Conservation (phyloP, 257 asterid species). For the Solanum piurae region DNA sequence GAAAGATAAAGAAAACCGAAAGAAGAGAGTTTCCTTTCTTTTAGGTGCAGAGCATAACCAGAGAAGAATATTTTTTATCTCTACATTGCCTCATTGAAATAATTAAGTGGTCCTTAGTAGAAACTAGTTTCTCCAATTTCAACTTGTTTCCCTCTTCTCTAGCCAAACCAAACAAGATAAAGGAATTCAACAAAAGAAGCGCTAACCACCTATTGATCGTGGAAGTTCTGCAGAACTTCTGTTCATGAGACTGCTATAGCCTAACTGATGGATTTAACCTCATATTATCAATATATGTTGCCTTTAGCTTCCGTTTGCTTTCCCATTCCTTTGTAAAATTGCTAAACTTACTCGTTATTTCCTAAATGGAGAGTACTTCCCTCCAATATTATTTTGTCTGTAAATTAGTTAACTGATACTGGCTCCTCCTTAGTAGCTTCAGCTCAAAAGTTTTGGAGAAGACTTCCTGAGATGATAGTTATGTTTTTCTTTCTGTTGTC, state of each 20-base stretch:
- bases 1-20: background rate
- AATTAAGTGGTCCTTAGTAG: background rate
- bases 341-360: background rate
- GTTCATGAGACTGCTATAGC: background rate
- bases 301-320: background rate
- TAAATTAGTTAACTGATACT: background rate
- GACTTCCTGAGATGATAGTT: background rate
- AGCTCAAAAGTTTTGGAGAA: background rate
- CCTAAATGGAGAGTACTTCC: background rate
- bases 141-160: background rate
- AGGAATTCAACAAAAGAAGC: background rate
- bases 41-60: background rate
- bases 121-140: background rate
- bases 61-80: background rate
- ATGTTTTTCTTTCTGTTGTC: background rate
- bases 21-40: background rate
- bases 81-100: background rate
- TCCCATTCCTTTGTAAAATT: background rate
- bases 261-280: background rate
- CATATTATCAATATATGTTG: background rate
- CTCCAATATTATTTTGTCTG: background rate
- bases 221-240: background rate
- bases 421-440: background rate
- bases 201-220: background rate
- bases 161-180: background rate